Conservation (phyloP, 1,284 basidiomycete species). For the Microbotryum scabiosae region DNA sequence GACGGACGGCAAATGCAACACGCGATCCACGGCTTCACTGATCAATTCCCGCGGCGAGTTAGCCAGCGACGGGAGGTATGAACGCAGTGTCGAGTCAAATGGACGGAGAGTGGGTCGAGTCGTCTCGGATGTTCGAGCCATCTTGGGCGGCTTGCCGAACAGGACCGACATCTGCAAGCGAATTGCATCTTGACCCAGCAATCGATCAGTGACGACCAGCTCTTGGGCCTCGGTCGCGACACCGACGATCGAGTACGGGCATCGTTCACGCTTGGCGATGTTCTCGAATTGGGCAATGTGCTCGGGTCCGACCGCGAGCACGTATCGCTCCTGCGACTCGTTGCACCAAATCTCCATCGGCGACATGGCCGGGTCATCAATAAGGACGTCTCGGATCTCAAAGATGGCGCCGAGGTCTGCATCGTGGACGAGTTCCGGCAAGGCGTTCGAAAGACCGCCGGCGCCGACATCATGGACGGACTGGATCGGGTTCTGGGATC, state of each 20-base stretch:
- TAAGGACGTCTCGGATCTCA: slow-evolving; percentile 85
- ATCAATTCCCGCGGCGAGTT: slow-evolving; percentile 40
- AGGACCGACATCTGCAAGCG: slow-evolving; percentile 87
- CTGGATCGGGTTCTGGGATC: slow-evolving; percentile 70
- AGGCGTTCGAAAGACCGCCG: slow-evolving; percentile 89
- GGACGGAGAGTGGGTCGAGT: slow-evolving; percentile 47
- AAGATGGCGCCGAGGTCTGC: slow-evolving; percentile 82
- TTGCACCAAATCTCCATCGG: slow-evolving; percentile 99
- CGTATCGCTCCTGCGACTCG: slow-evolving; percentile 96
- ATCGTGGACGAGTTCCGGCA: slow-evolving; percentile 96
- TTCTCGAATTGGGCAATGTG: slow-evolving; percentile 53
- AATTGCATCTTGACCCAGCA: slow-evolving; percentile 72
- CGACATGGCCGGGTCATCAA: slow-evolving; percentile 88
- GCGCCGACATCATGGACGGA: slow-evolving; percentile 98
- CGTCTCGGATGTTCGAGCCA: slow-evolving; percentile 66
- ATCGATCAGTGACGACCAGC: slow-evolving; percentile 79
- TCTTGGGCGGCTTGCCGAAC: slow-evolving; percentile 93
- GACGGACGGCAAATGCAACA: slow-evolving; percentile 83
- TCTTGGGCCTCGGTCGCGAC: slow-evolving; percentile 66
- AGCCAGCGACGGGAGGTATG: slow-evolving; percentile 52
- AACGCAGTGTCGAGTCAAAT: slow-evolving; percentile 65
- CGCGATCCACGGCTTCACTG: slow-evolving; percentile 60
- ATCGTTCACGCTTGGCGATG: slow-evolving; percentile 80
- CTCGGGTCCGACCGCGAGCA: slow-evolving; percentile 69
- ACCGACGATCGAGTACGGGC: slow-evolving; percentile 87